Evolutionary conservation across 805 yeast species (phyloP), one percentile per base, ranked within the genome.

Genomic region (Ogataea populi-albae): DNA sequence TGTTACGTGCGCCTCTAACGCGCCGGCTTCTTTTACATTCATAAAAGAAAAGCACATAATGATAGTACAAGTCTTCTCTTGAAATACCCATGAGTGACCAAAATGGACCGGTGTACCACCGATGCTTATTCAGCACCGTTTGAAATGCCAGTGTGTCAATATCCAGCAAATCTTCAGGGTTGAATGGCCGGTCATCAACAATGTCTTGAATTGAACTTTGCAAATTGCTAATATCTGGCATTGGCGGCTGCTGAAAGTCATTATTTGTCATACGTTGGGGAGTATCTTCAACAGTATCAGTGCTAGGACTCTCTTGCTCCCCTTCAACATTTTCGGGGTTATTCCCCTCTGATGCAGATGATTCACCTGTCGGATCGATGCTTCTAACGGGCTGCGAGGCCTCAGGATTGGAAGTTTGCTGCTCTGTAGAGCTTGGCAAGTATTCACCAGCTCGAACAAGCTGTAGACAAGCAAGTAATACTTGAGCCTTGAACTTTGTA

Each of bases 41-140:
- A 44, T 65, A 66, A 29, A 51, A 48, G 27, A 39, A 38, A 26
- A 71, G 57, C 20, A 77, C 77, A 11, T 73, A 75, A 63, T 77
- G 71, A 52, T 75, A 64, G 49, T 66, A 69, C 35, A 80, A 46
- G 41, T 79, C 77, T 6, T 54, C 46, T 32, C 50, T 62, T 3
- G 68, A 48, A 23, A 80, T 65, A 1, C 84, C 82, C 80, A 80
- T 74, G 4, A 74, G 17, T 25, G 53, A 55, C 82, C 84, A 79
- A 52, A 74, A 74, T 0, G 71, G 19, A 11, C 41, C 46, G 48
- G 54, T 61, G 17, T 38, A 26, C 50, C 61, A 56, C 16, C 33
- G 41, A 31, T 36, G 49, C 41, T 33, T 38, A 22, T 41, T 35
- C 11, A 58, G 47, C 4, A 77, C 66, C 4, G 57, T 43, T 19